Base-by-base conservation (phyloP, 2,329 filamentous ascomycete genomes). In the Phaeosphaeriaceae sp. region DNA sequence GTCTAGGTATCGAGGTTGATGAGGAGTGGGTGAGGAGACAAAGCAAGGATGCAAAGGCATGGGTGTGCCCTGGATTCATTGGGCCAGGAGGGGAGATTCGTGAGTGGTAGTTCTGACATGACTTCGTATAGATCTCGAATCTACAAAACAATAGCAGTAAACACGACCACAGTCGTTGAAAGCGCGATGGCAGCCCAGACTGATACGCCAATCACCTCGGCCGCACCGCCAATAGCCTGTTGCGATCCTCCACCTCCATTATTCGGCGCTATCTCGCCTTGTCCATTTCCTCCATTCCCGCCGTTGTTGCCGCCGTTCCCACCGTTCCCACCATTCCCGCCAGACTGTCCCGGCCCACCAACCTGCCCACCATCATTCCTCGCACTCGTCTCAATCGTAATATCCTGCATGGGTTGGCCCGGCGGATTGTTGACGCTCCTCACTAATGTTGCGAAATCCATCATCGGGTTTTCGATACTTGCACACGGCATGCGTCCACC, bases 1-100 rank as follows among this genome's bases (percentile, higher is more conserved):
- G 89, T 0, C 68, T 92, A 53, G 89, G 90, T 0, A 90, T 92
- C 62, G 88, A 92, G 56, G 80, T 78, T 19, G 86, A 93, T 65
- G 91, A 93, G 76, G 88, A 87, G 25, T 79, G 85, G 71, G 85
- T 93, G 9, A 81, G 88, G 40, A 81, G 82, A 61, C 77, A 89
- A 40, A 84, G 86, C 58, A 84, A 83, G 57, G 83, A 84, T 51
- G 84, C 87, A 0, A 81, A 83, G 61, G 83, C 89, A 1, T 93
- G 91, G 90, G 78, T 85, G 42, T 84, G 81, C 51, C 87, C 88
- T 21, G 88, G 85, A 3, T 92, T 92, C 65, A 84, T 85, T 64
- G 90, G 89, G 0, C 86, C 87, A 0, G 89, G 88, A 61, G 88
- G 88, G 0, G 83, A 86, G 56, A 82, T 91, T 51, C 79, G 89